A percentile compares a stretch with the other conserved stretches of the same genome.
phyloP scores from a whole-genome alignment of 495 filamentous ascomycete species.

The Penicillium simplicissimum region DNA sequence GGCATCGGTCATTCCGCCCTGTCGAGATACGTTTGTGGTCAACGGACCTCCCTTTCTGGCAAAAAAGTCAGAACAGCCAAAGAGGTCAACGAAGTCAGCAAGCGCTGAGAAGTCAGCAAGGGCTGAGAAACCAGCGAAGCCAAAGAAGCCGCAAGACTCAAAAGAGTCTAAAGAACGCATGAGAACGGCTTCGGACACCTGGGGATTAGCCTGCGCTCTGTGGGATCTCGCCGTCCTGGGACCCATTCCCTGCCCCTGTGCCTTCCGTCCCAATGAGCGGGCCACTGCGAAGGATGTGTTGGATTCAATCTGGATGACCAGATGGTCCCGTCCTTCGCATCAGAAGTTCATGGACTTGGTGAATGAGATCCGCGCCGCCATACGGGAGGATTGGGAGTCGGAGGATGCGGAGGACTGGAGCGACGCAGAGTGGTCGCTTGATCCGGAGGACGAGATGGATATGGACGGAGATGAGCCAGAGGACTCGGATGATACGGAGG shows the following conservation, averaged over 20 bases:
- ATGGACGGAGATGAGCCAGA: too few relatives aligned
- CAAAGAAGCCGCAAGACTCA: too few relatives aligned
- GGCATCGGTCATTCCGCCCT: constrained; percentile 18
- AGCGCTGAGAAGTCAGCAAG: too few relatives aligned
- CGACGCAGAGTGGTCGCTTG: too few relatives aligned
- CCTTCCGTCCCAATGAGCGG: constrained; percentile 24
- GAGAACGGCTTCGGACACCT: not conserved
- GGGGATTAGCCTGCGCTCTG: not conserved
- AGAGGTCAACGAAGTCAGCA: too few relatives aligned
- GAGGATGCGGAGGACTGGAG: too few relatives aligned
- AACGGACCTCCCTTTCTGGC: constrained; percentile 23
- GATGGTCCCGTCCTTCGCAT: constrained; percentile 25
- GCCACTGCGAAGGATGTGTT: constrained; percentile 25
- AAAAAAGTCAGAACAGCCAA: too few relatives aligned
- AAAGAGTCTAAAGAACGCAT: not conserved
- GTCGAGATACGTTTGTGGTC: constrained; percentile 38
- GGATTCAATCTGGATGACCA: constrained; percentile 33
- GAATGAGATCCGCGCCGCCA: too few relatives aligned
- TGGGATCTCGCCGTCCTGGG: not conserved
- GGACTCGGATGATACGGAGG: too few relatives aligned
- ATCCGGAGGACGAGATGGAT: too few relatives aligned
- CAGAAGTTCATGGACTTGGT: constrained; percentile 1
- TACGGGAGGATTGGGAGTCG: too few relatives aligned
- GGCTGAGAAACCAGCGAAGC: too few relatives aligned
- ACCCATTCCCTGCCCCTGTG: not conserved